Evolutionary conservation across 139 green algal genomes (phyloP).

Genomic region (Pycnococcus provasolii): DNA sequence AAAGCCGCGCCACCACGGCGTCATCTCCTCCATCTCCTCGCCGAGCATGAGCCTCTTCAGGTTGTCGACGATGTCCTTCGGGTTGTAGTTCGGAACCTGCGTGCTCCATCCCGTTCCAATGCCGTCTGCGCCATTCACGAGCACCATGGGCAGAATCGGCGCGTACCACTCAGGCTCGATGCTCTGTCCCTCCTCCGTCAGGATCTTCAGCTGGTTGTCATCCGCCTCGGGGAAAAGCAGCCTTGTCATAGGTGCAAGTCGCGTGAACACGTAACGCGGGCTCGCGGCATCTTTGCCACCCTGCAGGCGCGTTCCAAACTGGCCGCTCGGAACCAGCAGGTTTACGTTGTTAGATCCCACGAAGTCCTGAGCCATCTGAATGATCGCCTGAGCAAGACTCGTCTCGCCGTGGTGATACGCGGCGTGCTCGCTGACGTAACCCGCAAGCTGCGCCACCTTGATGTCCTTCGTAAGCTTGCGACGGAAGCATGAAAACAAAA

Average conservation of each 20-base stretch:
- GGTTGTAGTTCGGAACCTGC: conserved; percentile 94
- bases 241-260: conserved; percentile 65
- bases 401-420: conserved; percentile 98
- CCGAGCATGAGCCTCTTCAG: conserved; percentile 68
- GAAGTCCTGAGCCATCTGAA: conserved; percentile 86
- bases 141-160: conserved; percentile 50
- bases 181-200: conserved; percentile 87
- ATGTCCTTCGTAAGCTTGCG: conserved; percentile 84
- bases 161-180: conserved; percentile 86
- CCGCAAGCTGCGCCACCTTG: conserved; percentile 92
- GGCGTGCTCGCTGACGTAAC: conserved; percentile 90
- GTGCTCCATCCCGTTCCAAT: conserved; percentile 98
- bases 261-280: conserved; percentile 94
- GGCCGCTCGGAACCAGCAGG: conserved; percentile 64
- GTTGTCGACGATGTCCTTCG: conserved; percentile 80
- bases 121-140: conserved; percentile 95
- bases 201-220: conserved; percentile 82
- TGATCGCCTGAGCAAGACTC: conserved; percentile 71
- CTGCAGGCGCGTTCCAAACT: conserved; percentile 43
- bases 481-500: conserved; percentile 96
- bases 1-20: conserved; percentile 79
- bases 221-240: conserved; percentile 83
- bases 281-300: conserved; percentile 91
- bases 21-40: conserved; percentile 60
- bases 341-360: conserved; percentile 98